These are phyloP conservation scores for Melaleuca alternifolia DNA, from an alignment of 345 rosid genomes.

Conservation along the genomic window DNA sequence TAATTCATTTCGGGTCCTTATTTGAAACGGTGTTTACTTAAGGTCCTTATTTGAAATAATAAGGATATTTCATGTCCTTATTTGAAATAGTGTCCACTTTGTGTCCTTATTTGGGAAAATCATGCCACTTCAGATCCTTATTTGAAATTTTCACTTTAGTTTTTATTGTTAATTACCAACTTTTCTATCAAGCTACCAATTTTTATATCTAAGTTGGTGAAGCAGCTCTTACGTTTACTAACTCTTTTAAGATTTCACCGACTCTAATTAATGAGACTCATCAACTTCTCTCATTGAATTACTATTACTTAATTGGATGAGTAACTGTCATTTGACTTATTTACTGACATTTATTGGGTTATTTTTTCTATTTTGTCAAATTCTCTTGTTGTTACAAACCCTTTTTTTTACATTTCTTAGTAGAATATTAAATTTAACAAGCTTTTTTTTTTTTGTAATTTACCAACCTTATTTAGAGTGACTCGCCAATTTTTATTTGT, in stretches of 20 bases:
- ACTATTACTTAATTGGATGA: neutral
- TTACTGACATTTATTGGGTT: neutral
- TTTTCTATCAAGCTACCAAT: neutral
- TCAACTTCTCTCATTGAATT: neutral
- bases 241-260: neutral
- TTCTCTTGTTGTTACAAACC: neutral
- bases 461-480: neutral
- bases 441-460: neutral
- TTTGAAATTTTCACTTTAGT: too few relatives aligned
- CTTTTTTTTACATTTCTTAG: neutral
- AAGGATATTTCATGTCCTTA: too few relatives aligned
- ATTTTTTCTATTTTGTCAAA: neutral
- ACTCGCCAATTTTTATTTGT: neutral
- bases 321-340: neutral
- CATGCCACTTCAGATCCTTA: too few relatives aligned
- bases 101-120: too few relatives aligned
- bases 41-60: too few relatives aligned
- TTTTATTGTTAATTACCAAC: neutral
- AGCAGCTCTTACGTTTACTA: neutral
- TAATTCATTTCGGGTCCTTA: too few relatives aligned
- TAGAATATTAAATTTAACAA: neutral
- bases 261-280: neutral
- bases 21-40: too few relatives aligned
- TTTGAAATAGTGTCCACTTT: too few relatives aligned
- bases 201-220: neutral